Conservation (phyloP, 371 early-diverging fungal species). For the Mucor indicus region DNA sequence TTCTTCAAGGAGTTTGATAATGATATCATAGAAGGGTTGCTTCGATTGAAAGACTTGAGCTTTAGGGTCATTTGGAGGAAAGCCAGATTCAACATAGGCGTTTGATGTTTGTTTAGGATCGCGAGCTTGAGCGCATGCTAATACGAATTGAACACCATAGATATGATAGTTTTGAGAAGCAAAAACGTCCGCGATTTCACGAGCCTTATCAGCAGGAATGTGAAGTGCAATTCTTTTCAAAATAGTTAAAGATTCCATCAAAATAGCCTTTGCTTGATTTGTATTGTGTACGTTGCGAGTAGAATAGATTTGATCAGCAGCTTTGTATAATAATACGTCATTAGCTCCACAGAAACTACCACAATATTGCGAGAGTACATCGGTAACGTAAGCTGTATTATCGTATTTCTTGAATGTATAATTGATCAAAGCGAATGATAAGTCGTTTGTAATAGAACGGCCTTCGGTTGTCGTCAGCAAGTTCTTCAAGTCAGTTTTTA, state of each 20-base stretch:
- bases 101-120: conserved; percentile 57
- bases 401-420: conserved; percentile 6
- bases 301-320: conserved; percentile 20
- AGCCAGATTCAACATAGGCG: conserved; percentile 37
- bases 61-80: conserved; percentile 29
- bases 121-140: conserved; percentile 63
- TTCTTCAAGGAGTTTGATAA: conserved; percentile 33
- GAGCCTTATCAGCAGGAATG: conserved; percentile 26
- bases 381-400: conserved; percentile 12
- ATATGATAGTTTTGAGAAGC: conserved; percentile 12
- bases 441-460: conserved; percentile 3
- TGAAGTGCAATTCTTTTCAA: conserved; percentile 42
- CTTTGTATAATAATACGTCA: conserved; percentile 63
- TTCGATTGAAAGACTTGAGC: conserved; percentile 35
- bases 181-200: conserved; percentile 24
- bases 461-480: conserved; percentile 16
- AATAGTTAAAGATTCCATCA: conserved; percentile 54
- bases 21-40: conserved; percentile 54
- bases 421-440: conserved; percentile 8
- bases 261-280: conserved; percentile 40
- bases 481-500: background rate
- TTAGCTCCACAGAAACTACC: conserved; percentile 58
- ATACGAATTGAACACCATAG: conserved; percentile 53
- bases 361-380: conserved; percentile 62
- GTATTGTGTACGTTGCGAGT: conserved; percentile 35